These are phyloP conservation scores for Exophiala bonariae DNA, from an alignment of 2,329 filamentous ascomycete genomes.

Conservation along the genomic window DNA sequence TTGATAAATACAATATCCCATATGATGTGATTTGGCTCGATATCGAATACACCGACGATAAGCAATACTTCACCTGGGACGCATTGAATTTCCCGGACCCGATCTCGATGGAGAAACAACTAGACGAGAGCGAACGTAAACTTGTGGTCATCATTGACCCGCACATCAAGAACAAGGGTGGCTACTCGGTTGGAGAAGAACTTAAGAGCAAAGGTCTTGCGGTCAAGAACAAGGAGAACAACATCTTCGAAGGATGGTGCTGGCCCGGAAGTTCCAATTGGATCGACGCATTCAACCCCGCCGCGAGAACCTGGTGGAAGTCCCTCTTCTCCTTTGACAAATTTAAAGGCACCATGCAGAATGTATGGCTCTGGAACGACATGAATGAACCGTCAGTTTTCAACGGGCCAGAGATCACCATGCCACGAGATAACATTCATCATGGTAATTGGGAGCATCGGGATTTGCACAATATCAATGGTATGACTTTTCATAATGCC, in stretches of 20 bases:
- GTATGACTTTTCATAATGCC: slow-evolving; percentile 92
- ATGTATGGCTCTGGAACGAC: slow-evolving; percentile 97
- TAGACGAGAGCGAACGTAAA: slow-evolving; percentile 82
- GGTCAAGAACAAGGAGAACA: slow-evolving; percentile 85
- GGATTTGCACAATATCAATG: slow-evolving; percentile 93
- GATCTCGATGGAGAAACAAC: slow-evolving; percentile 80
- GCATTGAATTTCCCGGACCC: slow-evolving; percentile 83
- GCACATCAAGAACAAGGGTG: slow-evolving; percentile 89
- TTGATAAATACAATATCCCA: slow-evolving; percentile 91
- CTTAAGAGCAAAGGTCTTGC: slow-evolving; percentile 81
- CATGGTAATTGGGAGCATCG: slow-evolving; percentile 92
- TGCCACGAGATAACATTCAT: slow-evolving; percentile 98
- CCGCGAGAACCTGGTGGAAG: slow-evolving; percentile 88
- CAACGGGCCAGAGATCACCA: slow-evolving; percentile 96
- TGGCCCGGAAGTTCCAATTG: slow-evolving; percentile 97
- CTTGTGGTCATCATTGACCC: slow-evolving; percentile 94
- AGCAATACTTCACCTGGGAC: slow-evolving; percentile 99
- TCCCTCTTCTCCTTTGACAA: slow-evolving; percentile 80
- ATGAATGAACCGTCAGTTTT: slow-evolving; percentile 99
- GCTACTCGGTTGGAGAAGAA: slow-evolving; percentile 75
- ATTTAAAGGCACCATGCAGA: slow-evolving; percentile 83
- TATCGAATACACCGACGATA: slow-evolving; percentile 94
- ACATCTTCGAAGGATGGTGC: slow-evolving; percentile 94
- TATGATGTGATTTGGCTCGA: slow-evolving; percentile 99
- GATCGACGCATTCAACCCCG: slow-evolving; percentile 95